phyloP scores from a whole-genome alignment of 2,329 filamentous ascomycete species.

The Lasiodiplodia citricola region DNA sequence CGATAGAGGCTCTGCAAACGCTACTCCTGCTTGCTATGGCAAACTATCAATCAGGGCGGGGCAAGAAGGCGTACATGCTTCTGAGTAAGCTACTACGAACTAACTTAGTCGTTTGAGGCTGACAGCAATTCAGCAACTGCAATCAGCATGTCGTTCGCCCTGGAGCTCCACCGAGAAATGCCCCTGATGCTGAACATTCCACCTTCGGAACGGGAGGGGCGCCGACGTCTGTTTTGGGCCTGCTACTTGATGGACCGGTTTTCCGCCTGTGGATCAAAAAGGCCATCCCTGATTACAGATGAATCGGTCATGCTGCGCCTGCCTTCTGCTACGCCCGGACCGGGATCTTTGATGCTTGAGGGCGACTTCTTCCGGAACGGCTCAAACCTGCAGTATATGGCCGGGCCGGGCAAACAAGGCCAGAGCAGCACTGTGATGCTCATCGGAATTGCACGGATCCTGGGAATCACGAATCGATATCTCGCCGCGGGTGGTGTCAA shows the following conservation, averaged over 20 bases:
- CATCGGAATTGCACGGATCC: slow-evolving; percentile 81
- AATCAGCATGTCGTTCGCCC: slow-evolving; percentile 80
- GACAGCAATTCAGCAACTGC: slow-evolving; percentile 63
- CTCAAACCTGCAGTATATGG: slow-evolving; percentile 76
- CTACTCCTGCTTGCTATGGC: slow-evolving; percentile 76
- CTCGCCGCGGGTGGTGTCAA: slow-evolving; percentile 85
- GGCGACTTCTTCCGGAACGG: slow-evolving; percentile 82
- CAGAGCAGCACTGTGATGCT: slow-evolving; percentile 81
- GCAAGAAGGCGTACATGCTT: slow-evolving; percentile 87
- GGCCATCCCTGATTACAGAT: slow-evolving; percentile 80
- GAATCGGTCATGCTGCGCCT: slow-evolving; percentile 76
- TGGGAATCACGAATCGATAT: slow-evolving; percentile 84
- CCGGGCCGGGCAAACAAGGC: slow-evolving; percentile 70
- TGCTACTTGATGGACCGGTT: slow-evolving; percentile 90
- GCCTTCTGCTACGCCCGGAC: slow-evolving; percentile 73
- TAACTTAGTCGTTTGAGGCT: slow-evolving; percentile 23
- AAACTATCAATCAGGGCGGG: slow-evolving; percentile 77
- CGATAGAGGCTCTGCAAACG: slow-evolving; percentile 76
- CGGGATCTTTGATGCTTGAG: slow-evolving; percentile 67
- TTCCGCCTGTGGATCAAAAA: slow-evolving; percentile 77
- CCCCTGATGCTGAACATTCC: slow-evolving; percentile 67
- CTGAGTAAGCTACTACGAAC: slow-evolving; percentile 61
- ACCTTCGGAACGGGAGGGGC: slow-evolving; percentile 73
- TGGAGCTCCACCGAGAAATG: slow-evolving; percentile 80
- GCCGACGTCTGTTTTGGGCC: slow-evolving; percentile 84